Base-by-base conservation (phyloP, 805 yeast species). In the Trichomonascus vanleenenianus region DNA sequence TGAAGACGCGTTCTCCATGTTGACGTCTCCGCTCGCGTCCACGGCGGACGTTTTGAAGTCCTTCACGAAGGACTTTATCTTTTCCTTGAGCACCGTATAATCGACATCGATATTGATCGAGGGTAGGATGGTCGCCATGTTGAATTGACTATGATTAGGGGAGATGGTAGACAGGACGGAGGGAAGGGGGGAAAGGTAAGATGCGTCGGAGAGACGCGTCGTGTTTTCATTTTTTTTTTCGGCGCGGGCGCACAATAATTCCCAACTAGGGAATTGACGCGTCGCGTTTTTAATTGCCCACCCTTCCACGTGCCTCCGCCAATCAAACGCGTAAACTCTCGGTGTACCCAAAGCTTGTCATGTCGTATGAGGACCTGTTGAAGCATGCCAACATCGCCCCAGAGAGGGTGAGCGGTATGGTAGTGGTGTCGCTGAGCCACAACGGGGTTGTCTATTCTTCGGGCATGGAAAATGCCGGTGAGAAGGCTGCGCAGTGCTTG, bases 41-140 rank as follows among this genome's bases (percentile, higher is more conserved):
- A 49, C 47, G 25, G 20, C 38, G 14, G 71, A 56, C 18, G 73
- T 60, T 64, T 79, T 84, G 72, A 70, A 88, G 56, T 84, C 83
- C 25, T 72, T 65, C 46, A 88, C 63, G 64, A 88, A 88, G 50
- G 81, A 83, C 50, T 72, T 70, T 40, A 84, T 74, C 22, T 75
- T 67, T 16, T 71, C 72, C 44, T 73, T 70, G 54, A 86, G 72
- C 40, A 77, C 81, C 40, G 72, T 73, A 63, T 88, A 89, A 66
- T 88, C 85, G 62, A 85, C 76, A 50, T 81, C 76, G 47, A 85
- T 65, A 58, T 79, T 82, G 54, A 83, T 73, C 22, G 87, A 70
- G 27, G 88, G 89, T 50, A 82, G 64, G 33, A 73, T 52, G 19
- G 63, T 47, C 30, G 60, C 39, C 57, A 50, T 49, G 30, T 40